Evolutionary conservation across 129 eudicot species (phyloP).

Genomic region (Tagetes patula): DNA sequence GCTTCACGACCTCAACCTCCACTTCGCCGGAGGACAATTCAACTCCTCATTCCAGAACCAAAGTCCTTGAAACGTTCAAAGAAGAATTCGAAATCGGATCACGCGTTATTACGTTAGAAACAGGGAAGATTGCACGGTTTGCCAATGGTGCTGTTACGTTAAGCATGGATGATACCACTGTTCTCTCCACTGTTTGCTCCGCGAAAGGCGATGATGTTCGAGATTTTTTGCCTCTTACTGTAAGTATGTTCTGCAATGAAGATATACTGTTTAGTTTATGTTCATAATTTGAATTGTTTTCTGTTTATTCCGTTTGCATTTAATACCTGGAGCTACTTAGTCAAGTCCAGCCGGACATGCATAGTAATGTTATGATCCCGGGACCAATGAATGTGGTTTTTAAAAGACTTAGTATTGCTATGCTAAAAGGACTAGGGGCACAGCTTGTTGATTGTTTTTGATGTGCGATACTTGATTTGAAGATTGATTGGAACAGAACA

Average conservation of each 20-base stretch:
- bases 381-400: too few species aligned
- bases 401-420: too few species aligned
- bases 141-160: conserved; percentile 88
- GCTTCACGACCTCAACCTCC: conserved; percentile 29
- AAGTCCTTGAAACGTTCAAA: conserved; percentile 63
- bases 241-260: conserved; percentile 31
- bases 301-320: too few species aligned
- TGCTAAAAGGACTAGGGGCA: too few species aligned
- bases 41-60: conserved; percentile 41
- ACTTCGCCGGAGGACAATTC: conserved; percentile 40
- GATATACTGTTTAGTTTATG: background rate
- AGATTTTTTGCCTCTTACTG: conserved; percentile 93
- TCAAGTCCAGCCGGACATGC: too few species aligned
- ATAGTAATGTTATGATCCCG: too few species aligned
- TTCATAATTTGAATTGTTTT: background rate
- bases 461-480: too few species aligned
- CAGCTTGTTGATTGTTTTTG: too few species aligned
- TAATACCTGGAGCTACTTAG: too few species aligned
- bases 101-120: conserved; percentile 55
- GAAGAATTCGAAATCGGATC: conserved; percentile 90
- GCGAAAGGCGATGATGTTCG: conserved; percentile 46
- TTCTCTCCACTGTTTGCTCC: conserved; percentile 76
- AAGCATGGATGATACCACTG: conserved; percentile 81
- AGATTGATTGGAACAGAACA: background rate
- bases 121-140: conserved; percentile 87